Evolutionary conservation across 2,329 filamentous ascomycete species (phyloP), one percentile per base, ranked within the genome.

Genomic region (Scedosporium dehoogii): DNA sequence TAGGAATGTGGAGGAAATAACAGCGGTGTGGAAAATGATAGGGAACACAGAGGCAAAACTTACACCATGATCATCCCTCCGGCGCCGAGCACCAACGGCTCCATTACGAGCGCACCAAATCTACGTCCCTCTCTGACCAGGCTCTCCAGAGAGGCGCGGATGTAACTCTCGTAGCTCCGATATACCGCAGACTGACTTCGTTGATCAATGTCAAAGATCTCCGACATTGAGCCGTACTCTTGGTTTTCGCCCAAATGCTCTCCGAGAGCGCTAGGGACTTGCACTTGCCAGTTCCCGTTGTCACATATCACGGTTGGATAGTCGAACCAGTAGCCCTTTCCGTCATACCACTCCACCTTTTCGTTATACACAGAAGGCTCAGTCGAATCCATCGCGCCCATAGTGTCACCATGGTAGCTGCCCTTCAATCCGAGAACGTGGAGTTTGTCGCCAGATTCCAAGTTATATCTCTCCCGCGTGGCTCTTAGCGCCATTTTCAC

Each of bases 401-500:
- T 92, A 0, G 91, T 96, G 69, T 96, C 91, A 1, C 91, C 91
- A 68, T 96, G 91, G 68, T 96, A 96, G 66, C 88, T 89, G 0
- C 90, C 90, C 70, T 87, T 89, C 9, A 96, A 75, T 0, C 91
- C 91, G 3, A 96, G 71, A 2, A 94, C 83, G 3, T 84, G 84
- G 10, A 92, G 78, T 58, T 85, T 80, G 1, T 80, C 75, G 14
- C 76, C 77, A 0, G 81, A 75, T 46, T 80, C 76, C 86, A 87
- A 91, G 9, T 80, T 82, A 66, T 92, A 92, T 7, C 88, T 79
- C 48, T 81, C 74, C 56, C 84, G 81, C 0, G 89, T 76, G 0
- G 90, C 90, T 4, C 89, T 81, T 0, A 96, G 76, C 0, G 82
- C 90, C 91, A 96, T 96, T 71, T 96, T 96, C 53, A 92, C 79